Percentiles rank a stretch among this genome's conserved stretches.
phyloP scores from a whole-genome alignment of 2,329 filamentous ascomycete genomes.

The Exophiala oligosperma region DNA sequence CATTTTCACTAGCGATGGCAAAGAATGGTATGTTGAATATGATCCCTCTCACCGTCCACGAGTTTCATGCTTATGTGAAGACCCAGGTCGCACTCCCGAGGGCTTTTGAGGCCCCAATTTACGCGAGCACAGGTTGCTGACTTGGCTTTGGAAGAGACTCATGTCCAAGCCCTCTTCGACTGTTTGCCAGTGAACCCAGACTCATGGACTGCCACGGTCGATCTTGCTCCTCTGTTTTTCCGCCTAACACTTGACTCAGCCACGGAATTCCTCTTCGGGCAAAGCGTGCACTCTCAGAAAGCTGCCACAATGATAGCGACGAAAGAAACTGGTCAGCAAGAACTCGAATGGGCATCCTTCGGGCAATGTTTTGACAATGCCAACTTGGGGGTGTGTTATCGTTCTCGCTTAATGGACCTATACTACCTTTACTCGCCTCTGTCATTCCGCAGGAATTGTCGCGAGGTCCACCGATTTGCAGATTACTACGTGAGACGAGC shows the following conservation, averaged over 20 bases:
- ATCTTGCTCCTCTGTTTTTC: constrained; percentile 78
- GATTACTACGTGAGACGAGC: neutral
- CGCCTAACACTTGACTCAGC: constrained; percentile 59
- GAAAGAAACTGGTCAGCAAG: too few relatives aligned
- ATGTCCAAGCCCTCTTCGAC: constrained; percentile 43
- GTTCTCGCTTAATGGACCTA: constrained; percentile 15
- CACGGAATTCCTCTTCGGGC: constrained; percentile 26
- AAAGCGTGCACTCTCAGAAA: constrained; percentile 15
- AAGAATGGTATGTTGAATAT: constrained; percentile 29
- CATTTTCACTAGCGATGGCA: constrained; percentile 70
- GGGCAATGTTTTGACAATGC: neutral
- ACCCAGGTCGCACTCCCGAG: constrained; percentile 56
- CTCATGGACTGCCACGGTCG: constrained; percentile 55
- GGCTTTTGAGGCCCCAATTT: constrained; percentile 81
- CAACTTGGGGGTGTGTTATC: neutral
- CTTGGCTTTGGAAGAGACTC: constrained; percentile 73
- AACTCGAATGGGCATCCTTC: neutral
- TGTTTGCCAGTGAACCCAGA: constrained; percentile 57
- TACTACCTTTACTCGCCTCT: constrained; percentile 41
- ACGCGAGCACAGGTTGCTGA: constrained; percentile 83
- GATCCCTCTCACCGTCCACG: too few relatives aligned
- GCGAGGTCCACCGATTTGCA: neutral
- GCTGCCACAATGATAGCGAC: constrained; percentile 26
- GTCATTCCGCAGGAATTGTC: constrained; percentile 32
- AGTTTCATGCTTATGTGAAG: too few relatives aligned